A percentile compares a stretch with the other conserved stretches of the same genome.
Evolutionary conservation across 768 basidiomycete species (phyloP).

Genomic region (Tricholoma terreum): DNA sequence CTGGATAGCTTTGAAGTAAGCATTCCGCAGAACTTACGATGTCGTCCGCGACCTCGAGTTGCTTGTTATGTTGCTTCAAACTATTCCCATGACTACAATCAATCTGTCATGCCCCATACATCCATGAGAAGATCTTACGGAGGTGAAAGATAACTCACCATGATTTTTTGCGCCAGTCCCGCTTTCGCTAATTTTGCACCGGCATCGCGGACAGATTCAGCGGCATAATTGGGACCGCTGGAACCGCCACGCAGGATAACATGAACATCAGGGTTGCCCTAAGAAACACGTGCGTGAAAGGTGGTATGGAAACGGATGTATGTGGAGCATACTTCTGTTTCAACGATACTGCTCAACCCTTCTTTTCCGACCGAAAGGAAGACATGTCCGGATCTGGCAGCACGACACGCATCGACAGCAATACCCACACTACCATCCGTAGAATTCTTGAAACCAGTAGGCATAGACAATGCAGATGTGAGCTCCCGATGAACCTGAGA

Average conservation of each 20-base stretch:
- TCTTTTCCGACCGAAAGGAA: conserved; percentile 98
- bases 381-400: conserved; percentile 86
- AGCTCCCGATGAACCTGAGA: conserved; percentile 92
- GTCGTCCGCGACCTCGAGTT: conserved; percentile 85
- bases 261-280: conserved; percentile 92
- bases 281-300: conserved; percentile 1
- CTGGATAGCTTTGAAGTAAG: conserved; percentile 1
- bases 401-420: conserved; percentile 93
- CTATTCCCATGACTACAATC: conserved; percentile 98
- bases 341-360: conserved; percentile 90
- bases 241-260: conserved; percentile 91
- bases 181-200: conserved; percentile 77
- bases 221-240: conserved; percentile 85
- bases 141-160: conserved; percentile 50
- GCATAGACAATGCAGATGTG: conserved; percentile 85
- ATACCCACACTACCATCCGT: conserved; percentile 92
- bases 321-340: conserved; percentile 66
- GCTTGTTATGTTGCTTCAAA: conserved; percentile 85
- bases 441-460: conserved; percentile 98
- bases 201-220: conserved; percentile 75
- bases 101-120: conserved; percentile 46
- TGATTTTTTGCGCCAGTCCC: conserved; percentile 73
- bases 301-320: not conserved
- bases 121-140: not conserved
- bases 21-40: conserved; percentile 53